A percentile compares a stretch with the other conserved stretches of the same genome.
These are phyloP conservation scores for Lentinula boryana DNA, from an alignment of 768 basidiomycete genomes.

Conservation along the genomic window DNA sequence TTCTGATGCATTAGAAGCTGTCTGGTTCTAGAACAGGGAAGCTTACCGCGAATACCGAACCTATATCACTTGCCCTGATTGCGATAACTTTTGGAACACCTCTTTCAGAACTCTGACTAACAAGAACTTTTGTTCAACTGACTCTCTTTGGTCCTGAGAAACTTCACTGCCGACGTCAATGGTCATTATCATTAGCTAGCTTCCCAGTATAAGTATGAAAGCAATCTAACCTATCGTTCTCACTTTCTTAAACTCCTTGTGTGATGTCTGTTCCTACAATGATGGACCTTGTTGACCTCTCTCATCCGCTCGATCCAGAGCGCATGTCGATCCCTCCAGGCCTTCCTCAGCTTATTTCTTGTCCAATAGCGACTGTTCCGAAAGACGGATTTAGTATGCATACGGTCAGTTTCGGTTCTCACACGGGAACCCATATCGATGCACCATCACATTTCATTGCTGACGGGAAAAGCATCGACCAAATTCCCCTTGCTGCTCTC, in stretches of 20 bases:
- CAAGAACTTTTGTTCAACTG: not conserved
- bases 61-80: not conserved
- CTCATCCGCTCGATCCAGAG: constrained; percentile 37
- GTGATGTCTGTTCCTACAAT: not conserved
- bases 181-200: not conserved
- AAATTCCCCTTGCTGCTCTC: constrained; percentile 49
- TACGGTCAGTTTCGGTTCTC: constrained; percentile 52
- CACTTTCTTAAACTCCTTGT: not conserved
- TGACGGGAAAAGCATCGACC: constrained; percentile 50
- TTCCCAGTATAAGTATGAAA: not conserved
- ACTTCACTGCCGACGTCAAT: not conserved
- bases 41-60: not conserved
- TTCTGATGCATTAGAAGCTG: too few species aligned
- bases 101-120: not conserved
- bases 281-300: constrained; percentile 40
- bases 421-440: constrained; percentile 78
- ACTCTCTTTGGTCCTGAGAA: not conserved
- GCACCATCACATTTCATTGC: constrained; percentile 69
- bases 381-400: constrained; percentile 48
- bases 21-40: not conserved
- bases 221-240: not conserved
- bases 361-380: constrained; percentile 30
- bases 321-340: constrained; percentile 49
- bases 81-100: too few species aligned
- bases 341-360: constrained; percentile 42